A percentile compares a stretch with the other conserved stretches of the same genome.
Conservation (phyloP, 352 stramenopile genomes). For the Phytophthora tentaculata region DNA sequence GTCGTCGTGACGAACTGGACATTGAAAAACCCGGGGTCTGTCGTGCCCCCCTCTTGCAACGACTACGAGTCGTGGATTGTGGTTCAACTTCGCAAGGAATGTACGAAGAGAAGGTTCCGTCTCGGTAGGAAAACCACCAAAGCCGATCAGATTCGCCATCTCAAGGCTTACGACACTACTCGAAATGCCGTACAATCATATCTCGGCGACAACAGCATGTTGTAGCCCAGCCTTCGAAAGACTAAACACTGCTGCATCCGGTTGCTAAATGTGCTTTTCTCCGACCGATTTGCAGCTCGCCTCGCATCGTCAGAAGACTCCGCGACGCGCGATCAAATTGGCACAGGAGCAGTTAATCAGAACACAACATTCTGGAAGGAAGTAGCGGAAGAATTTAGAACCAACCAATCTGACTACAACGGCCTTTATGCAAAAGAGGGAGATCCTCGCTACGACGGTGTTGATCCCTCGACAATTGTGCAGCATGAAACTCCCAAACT, state of each 20-base stretch:
- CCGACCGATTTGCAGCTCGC: background rate
- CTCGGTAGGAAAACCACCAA: background rate
- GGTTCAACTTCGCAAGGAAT: background rate
- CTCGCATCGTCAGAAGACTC: background rate
- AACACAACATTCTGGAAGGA: background rate
- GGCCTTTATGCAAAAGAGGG: background rate
- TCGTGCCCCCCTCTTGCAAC: background rate
- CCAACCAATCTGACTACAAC: background rate
- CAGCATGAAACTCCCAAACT: background rate
- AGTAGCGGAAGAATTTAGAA: background rate
- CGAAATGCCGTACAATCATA: background rate
- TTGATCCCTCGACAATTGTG: background rate
- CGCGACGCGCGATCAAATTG: background rate
- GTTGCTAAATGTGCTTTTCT: background rate
- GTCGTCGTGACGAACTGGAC: too few species aligned
- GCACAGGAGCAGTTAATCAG: background rate
- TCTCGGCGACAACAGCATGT: background rate
- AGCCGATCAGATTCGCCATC: background rate
- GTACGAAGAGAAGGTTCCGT: background rate
- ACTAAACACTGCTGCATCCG: conserved; percentile 2
- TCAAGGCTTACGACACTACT: background rate
- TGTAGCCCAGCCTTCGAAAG: background rate
- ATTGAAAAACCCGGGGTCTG: too few species aligned
- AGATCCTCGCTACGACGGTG: background rate
- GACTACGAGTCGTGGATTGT: background rate